phyloP scores from a whole-genome alignment of 306 rosid genomes.

The Sicyos baderoa region DNA sequence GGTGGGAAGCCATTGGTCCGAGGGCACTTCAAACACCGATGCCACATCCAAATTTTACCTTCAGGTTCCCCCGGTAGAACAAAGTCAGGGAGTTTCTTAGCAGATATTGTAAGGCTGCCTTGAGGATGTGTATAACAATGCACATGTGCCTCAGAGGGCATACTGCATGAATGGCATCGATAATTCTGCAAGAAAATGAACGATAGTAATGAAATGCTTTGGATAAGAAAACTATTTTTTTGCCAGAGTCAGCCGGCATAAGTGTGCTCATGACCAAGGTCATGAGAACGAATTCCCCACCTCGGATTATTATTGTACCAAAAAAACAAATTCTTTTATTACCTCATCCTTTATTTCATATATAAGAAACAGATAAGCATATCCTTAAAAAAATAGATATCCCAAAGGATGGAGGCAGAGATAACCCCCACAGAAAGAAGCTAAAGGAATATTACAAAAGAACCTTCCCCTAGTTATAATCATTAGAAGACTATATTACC shows the following conservation, averaged over 20 bases:
- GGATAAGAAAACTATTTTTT: not conserved
- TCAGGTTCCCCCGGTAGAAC: constrained; percentile 86
- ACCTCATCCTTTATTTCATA: constrained; percentile 45
- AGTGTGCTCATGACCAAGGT: too few relatives aligned
- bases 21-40: constrained; percentile 91
- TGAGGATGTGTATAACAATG: constrained; percentile 92
- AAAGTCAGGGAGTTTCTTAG: constrained; percentile 62
- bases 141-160: constrained; percentile 98
- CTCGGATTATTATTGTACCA: too few relatives aligned
- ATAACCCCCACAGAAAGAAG: not conserved
- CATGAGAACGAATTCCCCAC: too few relatives aligned
- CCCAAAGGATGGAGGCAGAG: not conserved
- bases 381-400: not conserved
- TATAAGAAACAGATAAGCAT: not conserved
- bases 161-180: constrained; percentile 69
- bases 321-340: constrained; percentile 4
- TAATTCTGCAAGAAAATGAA: constrained; percentile 47
- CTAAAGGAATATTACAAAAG: not conserved
- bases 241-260: too few relatives aligned
- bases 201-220: not conserved
- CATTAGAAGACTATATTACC: constrained; percentile 33
- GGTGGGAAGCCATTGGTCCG: constrained; percentile 86
- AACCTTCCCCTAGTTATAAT: not conserved
- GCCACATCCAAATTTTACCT: constrained; percentile 99
- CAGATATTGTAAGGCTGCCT: constrained; percentile 94